These are phyloP conservation scores for Trichoderma hamatum DNA, from an alignment of 2,329 filamentous ascomycete species.

Conservation along the genomic window DNA sequence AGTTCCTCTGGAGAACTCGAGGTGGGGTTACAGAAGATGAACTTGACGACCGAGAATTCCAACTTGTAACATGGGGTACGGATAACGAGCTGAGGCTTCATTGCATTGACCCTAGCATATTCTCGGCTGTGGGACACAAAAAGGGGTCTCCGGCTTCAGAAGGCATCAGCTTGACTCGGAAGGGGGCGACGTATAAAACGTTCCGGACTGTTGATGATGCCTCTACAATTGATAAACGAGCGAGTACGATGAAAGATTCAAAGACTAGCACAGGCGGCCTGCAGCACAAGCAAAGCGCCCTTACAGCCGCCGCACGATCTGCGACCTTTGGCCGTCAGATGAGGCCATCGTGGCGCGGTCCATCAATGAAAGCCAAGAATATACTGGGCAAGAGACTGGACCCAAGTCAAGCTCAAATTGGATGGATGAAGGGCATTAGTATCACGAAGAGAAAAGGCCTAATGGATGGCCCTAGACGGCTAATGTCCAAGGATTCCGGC, in stretches of 20 bases:
- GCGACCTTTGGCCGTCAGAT: constrained; percentile 37
- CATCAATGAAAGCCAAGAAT: constrained; percentile 62
- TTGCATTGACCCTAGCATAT: constrained; percentile 65
- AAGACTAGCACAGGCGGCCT: constrained; percentile 50
- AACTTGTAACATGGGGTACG: constrained; percentile 89
- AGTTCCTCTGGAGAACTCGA: constrained; percentile 86
- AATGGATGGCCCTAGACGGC: constrained; percentile 45
- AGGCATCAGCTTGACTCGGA: constrained; percentile 74
- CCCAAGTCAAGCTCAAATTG: constrained; percentile 60
- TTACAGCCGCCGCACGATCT: constrained; percentile 50
- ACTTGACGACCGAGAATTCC: constrained; percentile 85
- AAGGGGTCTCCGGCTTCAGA: constrained; percentile 68
- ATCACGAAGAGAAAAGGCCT: constrained; percentile 60
- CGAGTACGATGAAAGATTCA: constrained; percentile 64
- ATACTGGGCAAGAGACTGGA: constrained; percentile 47
- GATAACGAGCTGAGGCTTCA: constrained; percentile 83
- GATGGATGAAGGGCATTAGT: constrained; percentile 71
- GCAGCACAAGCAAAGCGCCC: constrained; percentile 48
- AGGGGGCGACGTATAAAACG: constrained; percentile 81
- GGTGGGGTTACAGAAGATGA: constrained; percentile 67
- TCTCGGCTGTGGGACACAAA: constrained; percentile 71
- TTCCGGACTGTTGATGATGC: constrained; percentile 73
- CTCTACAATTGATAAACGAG: constrained; percentile 59
- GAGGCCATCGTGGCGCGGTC: constrained; percentile 54
- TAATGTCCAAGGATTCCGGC: constrained; percentile 56